Base-by-base conservation (phyloP, 2,329 filamentous ascomycete genomes). In the Pyrenophora tritici-repentis region DNA sequence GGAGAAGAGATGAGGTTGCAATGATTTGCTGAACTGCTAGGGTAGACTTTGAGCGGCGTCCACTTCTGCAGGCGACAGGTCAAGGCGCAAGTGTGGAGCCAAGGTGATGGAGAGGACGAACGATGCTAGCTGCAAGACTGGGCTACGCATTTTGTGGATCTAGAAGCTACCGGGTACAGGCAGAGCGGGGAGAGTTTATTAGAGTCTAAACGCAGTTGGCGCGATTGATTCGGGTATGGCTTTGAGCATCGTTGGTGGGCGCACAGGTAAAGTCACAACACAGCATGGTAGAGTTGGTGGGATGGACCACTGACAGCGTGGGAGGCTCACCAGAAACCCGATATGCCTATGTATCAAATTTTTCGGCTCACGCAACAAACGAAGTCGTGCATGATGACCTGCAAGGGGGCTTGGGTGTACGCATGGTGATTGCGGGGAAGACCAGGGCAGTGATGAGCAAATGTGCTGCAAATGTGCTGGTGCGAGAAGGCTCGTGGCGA, bases 391-490 rank as follows among this genome's bases (percentile, higher is more conserved):
- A 72, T 71, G 69, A 70, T 72, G 66, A 70, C 65, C 70, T 72
- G 70, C 72, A 74, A 71, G 71, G 71, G 66, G 55, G 62, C 56
- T 53, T 57, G 56, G 58, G 38, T 37, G 61, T 40, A 65, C 39
- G 65, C 62, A 60, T 68, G 65, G 59, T 52, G 61, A 71, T 68
- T 73, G 71, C 71, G 71, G 71, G 71, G 72, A 72, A 73, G 58
- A 56, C 61, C 47, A 67, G 58, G 62, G 58, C 56, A 40, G 46
- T 42, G 58, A 47, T 55, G 46, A 50, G 45, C 46, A 53, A 49
- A 42, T 34, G 50, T 40, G 42, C 14, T 50, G 43, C 46, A 53
- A 49, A 42, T 34, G 50, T 40, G 42, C 14, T 50, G 37, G 44
- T 26, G 49, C 39, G 47, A 47, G 52, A 42, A 32, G 56, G 53